Evolutionary conservation across 1,284 basidiomycete genomes (phyloP), one percentile per base, ranked within the genome.

Genomic region (Cryptococcus hybrid): DNA sequence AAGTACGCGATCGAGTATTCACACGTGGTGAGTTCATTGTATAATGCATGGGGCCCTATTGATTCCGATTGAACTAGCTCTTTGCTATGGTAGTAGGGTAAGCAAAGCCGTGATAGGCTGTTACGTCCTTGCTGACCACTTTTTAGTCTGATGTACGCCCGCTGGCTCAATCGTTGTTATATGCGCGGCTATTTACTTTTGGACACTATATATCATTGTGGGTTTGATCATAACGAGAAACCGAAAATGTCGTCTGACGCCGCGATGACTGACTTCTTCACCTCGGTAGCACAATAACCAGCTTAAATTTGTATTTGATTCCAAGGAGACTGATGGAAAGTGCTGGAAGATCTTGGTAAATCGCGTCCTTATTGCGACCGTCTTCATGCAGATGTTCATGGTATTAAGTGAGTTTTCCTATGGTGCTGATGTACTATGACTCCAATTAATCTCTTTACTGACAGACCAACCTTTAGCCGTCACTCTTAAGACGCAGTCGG

Each of bases 81-180:
- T 73, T 73, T 55, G 66, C 67, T 2, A 60, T 68, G 56, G 63
- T 56, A n/a, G 70, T 73, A 2, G 70, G 61, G 65, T 69, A n/a
- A 54, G 63, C 57, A 9, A 44, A 38, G 38, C 36, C 37, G 37
- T 24, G n/a, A 35, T 45, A 53, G 24, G 24, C 47, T 13, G 8
- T n/a, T 36, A 2, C 15, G 11, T 18, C 12, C 18, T 37, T 30
- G 24, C 34, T n/a, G 39, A 35, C 49, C 46, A 6, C 15, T 30
- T 24, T 11, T 39, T 42, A 64, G 63, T 0, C 47, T 73, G 11
- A 58, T 71, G 4, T 69, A 70, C 40, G 62, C 71, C 0, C 71
- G 5, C 59, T 73, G 5, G 71, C 71, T 13, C 60, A 24, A 24
- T 73, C 9, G 71, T 73, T 1, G 54, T 59, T 2, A 64, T 73